Percentiles rank a stretch among this genome's conserved stretches.
Evolutionary conservation across 441 rosid species (phyloP).

Genomic region (Sinapis alba): DNA sequence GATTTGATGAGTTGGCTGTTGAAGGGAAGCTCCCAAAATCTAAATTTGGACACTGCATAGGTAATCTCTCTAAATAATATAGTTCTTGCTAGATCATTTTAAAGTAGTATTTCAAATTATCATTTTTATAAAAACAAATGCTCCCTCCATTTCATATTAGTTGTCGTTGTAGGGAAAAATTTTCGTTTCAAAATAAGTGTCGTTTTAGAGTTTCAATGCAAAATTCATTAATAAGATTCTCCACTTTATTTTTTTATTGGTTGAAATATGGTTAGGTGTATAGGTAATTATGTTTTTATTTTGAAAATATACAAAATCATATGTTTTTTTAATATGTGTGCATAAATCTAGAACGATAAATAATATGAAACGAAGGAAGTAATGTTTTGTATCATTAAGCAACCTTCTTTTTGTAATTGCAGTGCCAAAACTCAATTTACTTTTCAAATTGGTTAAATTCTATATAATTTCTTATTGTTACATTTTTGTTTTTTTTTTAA

Average conservation of each 20-base stretch:
- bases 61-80: conserved; percentile 30
- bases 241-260: no score
- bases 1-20: conserved; percentile 56
- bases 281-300: no score
- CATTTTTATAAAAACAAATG: not conserved
- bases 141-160: no score
- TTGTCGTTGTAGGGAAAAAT: no score
- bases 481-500: not conserved
- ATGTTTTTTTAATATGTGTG: no score
- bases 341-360: no score
- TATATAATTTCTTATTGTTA: not conserved
- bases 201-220: no score
- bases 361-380: no score
- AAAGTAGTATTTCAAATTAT: not conserved
- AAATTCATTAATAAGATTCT: no score
- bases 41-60: conserved; percentile 70
- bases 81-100: not conserved
- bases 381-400: not conserved
- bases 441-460: not conserved
- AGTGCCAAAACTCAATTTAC: not conserved
- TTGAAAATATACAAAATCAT: no score
- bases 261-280: no score
- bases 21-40: conserved; percentile 59
- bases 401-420: not conserved
- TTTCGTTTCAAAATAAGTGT: no score